Base-by-base conservation (phyloP, 768 basidiomycete species). In the Suillus brevipes region DNA sequence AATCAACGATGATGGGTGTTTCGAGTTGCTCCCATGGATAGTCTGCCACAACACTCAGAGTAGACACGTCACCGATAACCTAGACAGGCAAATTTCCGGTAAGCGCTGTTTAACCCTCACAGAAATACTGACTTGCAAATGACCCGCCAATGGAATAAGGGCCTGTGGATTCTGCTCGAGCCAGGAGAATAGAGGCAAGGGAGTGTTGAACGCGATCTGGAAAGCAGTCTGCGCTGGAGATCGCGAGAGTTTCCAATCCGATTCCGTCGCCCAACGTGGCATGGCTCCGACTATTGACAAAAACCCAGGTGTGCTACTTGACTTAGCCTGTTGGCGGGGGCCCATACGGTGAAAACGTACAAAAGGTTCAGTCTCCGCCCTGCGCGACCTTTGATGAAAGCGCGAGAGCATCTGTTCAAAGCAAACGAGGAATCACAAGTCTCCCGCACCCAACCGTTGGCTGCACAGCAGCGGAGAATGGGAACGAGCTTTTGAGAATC, bases 1-100 rank as follows among this genome's bases (percentile, higher is more conserved):
- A 73, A 62, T 81, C 80, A 36, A 81, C 77, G 45, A 81, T 76
- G 16, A 73, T 78, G 75, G 64, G 78, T 77, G n/a, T 66, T 23
- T 72, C 70, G 52, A 78, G 72, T 6, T 72, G 71, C 23, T 66
- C 71, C 79, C 79, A 80, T 23, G 79, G 75, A 71, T 80, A 81
- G 69, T 81, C 80, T 6, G 75, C 74, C 47, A 75, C 73, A 23
- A 80, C 76, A 3, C 79, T 77, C 37, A 77, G 78, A 66, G 78
- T 77, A 47, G 23, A 62, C 38, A 43, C 28, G 23, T 64, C 63
- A n/a, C 63, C 59, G 13, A 14, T 6, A 31, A 58, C 36, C 63
- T 64, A 47, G 12, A 37, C 31, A 8, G 13, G n/a, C 3, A 16
- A 49, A 53, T n/a, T 13, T 55, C 9, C 7, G 7, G 8, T 38